Percentiles rank a stretch among this genome's conserved stretches.
Evolutionary conservation across 192 early-diverging fungal genomes (phyloP).

Genomic region (Martensiomyces pterosporus): DNA sequence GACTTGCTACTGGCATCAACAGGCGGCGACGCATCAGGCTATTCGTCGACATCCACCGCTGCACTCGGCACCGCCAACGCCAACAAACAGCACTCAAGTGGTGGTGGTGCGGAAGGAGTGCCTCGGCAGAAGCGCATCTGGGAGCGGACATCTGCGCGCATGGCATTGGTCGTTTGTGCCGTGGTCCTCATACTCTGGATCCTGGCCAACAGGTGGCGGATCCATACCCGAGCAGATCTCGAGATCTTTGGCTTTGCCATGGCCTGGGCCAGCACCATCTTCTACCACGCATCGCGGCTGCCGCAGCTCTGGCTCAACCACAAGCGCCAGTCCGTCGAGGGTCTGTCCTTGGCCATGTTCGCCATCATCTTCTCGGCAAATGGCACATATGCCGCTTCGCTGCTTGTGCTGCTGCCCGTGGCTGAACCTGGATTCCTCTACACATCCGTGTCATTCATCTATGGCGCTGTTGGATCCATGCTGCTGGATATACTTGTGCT

Average conservation of each 20-base stretch:
- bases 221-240: neutral
- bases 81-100: no score
- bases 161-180: neutral
- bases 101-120: no score
- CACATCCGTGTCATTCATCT: constrained; percentile 15
- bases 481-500: constrained; percentile 14
- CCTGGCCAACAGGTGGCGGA: neutral
- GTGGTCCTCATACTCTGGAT: constrained; percentile 4
- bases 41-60: no score
- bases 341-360: constrained; percentile 72
- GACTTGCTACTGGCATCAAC: no score
- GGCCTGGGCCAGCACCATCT: constrained; percentile 61
- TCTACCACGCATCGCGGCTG: constrained; percentile 67
- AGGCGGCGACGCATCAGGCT: no score
- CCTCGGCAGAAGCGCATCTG: constrained; percentile 1
- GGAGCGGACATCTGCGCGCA: neutral
- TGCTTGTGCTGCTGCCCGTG: constrained; percentile 46
- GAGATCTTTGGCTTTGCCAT: constrained; percentile 54
- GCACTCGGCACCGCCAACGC: no score
- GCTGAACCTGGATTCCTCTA: constrained; percentile 6
- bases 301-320: constrained; percentile 74
- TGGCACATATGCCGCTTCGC: constrained; percentile 53
- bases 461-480: constrained; percentile 23
- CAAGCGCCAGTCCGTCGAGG: constrained; percentile 59
- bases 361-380: constrained; percentile 58